Evolutionary conservation across 768 basidiomycete genomes (phyloP), one percentile per base, ranked within the genome.

Genomic region (Russula sp.): DNA sequence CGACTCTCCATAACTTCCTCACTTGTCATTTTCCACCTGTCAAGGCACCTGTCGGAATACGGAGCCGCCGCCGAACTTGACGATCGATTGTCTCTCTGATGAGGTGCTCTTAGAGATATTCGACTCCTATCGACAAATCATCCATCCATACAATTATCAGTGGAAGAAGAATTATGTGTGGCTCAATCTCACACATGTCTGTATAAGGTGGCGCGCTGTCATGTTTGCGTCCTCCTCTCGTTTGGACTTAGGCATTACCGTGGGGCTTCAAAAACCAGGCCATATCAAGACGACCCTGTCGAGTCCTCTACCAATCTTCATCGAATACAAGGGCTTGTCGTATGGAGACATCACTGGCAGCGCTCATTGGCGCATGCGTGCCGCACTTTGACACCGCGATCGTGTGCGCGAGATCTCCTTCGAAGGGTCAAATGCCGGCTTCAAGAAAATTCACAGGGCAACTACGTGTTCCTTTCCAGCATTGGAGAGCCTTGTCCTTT

Each of bases 81-180:
- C 22, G 11, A 24, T 48, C 11, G 13, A 48, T 48, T 22, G 2
- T 24, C 46, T 48, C 22, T 22, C 46, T 22, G 46, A 48, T 48
- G 46, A 48, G 22, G 11, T 48, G 22, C n/a, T 48, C 10, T 48
- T 48, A 48, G 46, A 48, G n/a, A 24, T 48, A 48, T 48, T 48
- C 46, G 46, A 48, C 22, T 48, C 10, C n/a, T 48, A 48, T 48
- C 46, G 46, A 48, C 46, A 22, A 48, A 9, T 20, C 10, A 22
- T 22, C 44, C 3, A 20, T 46, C 20, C 0, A n/a, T n/a, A n/a
- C 44, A 9, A n/a, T 20, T 0, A 44, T 1, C 20, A 9, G n/a
- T 49, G 48, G 48, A 26, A 14, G 5, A 20, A 49, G 13, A 26
- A 16, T 8, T 8, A 14, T 76, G 53, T 77, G 74, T 63, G 62